Base-by-base conservation (phyloP, 441 rosid genomes). In the Pelargonium fulgidum region DNA sequence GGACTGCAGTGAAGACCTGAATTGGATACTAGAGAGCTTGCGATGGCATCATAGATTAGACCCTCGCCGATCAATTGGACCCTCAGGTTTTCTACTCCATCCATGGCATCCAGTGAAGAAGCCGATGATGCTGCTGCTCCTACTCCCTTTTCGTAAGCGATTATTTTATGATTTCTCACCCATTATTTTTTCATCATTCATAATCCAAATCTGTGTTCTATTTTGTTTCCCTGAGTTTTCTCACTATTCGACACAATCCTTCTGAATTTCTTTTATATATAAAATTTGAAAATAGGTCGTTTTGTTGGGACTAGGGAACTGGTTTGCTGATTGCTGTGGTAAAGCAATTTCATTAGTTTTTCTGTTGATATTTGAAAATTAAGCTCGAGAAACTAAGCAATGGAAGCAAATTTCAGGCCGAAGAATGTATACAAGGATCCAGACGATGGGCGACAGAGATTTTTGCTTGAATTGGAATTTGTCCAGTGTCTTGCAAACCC, bases 401-500 rank as follows among this genome's bases (percentile, higher is more conserved):
- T 16, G 24, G 6, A 44, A 12, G 2, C 59, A 3, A 50, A 36
- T 76, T 75, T 42, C 82, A 92, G 98, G 77, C 85, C 93, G 0
- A 90, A 83, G 74, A 87, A 73, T 65, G 72, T 82, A 13, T 92
- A 86, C 75, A 87, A 88, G 84, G 98, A 92, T 79, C 92, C 95
- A 0, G 97, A 92, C 70, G 99, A 83, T 78, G 98, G 99, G 26
- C 82, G 86, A 36, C 98, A 89, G 50, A 83, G 97, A 42, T 89
- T 92, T 80, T 82, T 92, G 72, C 86, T 95, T 24, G 98, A 95
- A 70, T 80, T 95, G 76, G 99, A 95, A 69, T 95, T 95, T 75
- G 79, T 92, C 56, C 99, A 95, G 19, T 95, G 98, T 76, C 93
- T 95, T 16, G 97, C 96, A 14, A 95, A 95, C 74, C 99, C 99